These are phyloP conservation scores for Acanthamoeba lenticulata DNA, from an alignment of 208 protist species.

Conservation along the genomic window DNA sequence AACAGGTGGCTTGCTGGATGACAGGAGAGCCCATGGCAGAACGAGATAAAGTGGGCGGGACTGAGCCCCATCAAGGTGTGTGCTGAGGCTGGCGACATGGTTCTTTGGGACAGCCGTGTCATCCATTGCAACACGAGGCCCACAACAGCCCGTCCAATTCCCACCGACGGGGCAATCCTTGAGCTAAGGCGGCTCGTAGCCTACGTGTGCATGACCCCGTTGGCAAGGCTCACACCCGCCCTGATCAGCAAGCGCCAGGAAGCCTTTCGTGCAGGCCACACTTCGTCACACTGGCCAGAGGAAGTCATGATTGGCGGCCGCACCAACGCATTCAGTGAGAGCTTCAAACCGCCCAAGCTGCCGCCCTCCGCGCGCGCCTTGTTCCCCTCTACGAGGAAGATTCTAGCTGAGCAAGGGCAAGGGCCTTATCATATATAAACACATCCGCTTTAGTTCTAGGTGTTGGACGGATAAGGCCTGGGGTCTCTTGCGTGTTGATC, in stretches of 20 bases:
- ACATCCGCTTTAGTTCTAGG: no score
- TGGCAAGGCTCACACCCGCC: background rate
- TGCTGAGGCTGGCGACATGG: slow-evolving; percentile 14
- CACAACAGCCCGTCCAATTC: background rate
- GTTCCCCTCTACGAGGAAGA: background rate
- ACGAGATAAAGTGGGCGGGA: slow-evolving; percentile 7
- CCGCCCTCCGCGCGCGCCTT: background rate
- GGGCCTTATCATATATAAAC: no score
- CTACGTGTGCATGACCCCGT: slow-evolving; percentile 58
- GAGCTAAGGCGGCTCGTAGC: background rate
- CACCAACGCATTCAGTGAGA: background rate
- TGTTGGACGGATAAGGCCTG: no score
- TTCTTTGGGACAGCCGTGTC: slow-evolving; percentile 53
- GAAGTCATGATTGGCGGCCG: slow-evolving; percentile 1
- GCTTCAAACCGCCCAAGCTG: slow-evolving; percentile 5
- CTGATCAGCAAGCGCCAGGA: background rate
- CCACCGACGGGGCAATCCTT: background rate
- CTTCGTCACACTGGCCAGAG: slow-evolving; percentile 38
- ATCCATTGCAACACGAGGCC: slow-evolving; percentile 46
- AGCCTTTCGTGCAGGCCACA: background rate
- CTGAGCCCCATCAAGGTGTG: slow-evolving; percentile 41
- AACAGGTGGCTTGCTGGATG: background rate
- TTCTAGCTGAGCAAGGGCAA: background rate
- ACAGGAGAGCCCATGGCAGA: slow-evolving; percentile 22
- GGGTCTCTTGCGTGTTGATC: no score